Percentiles rank a stretch among this genome's conserved stretches.
These are phyloP conservation scores for Hypoxylon cercidicola DNA, from an alignment of 495 filamentous ascomycete genomes.

Conservation along the genomic window DNA sequence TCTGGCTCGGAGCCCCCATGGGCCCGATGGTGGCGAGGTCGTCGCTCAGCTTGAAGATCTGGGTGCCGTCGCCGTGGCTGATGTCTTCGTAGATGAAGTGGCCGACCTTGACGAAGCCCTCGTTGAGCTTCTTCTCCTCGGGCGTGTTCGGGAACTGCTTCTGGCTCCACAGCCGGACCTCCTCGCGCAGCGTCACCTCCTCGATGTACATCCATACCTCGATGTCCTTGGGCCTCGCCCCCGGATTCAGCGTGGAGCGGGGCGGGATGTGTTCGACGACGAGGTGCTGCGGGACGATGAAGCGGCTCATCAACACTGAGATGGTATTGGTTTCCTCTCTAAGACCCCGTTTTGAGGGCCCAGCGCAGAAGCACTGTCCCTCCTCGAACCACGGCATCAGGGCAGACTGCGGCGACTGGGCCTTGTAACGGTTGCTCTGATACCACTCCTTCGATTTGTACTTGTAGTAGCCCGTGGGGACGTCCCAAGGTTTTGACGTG, in stretches of 20 bases:
- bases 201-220: conserved; percentile 67
- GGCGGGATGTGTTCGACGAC: conserved; percentile 72
- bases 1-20: conserved; percentile 49
- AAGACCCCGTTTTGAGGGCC: conserved; percentile 35
- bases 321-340: conserved; percentile 54
- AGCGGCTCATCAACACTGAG: conserved; percentile 55
- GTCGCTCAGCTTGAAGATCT: conserved; percentile 59
- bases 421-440: conserved; percentile 28
- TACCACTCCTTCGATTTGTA: conserved; percentile 37
- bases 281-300: conserved; percentile 64
- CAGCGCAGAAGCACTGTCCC: conserved; percentile 75
- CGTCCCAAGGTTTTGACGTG: conserved; percentile 44
- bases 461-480: conserved; percentile 17
- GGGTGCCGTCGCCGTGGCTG: conserved; percentile 55
- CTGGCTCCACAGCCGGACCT: conserved; percentile 45
- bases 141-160: conserved; percentile 41
- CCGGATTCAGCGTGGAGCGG: conserved; percentile 62
- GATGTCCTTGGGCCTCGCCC: conserved; percentile 66
- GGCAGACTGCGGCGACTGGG: conserved; percentile 53
- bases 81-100: conserved; percentile 62
- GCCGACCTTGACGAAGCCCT: conserved; percentile 62
- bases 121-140: conserved; percentile 31
- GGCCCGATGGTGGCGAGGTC: conserved; percentile 51
- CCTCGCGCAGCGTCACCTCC: conserved; percentile 43
- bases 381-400: conserved; percentile 67